Percentiles rank a stretch among this genome's conserved stretches.
These are phyloP conservation scores for Spergularia bocconei DNA, from an alignment of 148 eudicot genomes.

Conservation along the genomic window DNA sequence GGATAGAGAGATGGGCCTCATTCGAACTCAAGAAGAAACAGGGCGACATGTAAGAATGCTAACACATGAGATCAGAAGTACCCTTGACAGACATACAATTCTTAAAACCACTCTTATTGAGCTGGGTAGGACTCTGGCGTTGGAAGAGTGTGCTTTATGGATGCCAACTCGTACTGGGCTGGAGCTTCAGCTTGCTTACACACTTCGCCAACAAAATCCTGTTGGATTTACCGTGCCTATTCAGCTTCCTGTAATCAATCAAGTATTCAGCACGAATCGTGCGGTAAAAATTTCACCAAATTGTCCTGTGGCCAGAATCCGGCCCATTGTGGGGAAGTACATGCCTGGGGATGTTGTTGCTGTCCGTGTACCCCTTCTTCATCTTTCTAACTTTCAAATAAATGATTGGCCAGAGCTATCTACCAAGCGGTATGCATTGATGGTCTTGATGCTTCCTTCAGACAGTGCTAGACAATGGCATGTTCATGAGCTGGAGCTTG, in stretches of 20 bases:
- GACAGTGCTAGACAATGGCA: conserved; percentile 96
- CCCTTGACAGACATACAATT: conserved; percentile 91
- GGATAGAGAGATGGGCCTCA: conserved; percentile 91
- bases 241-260: conserved; percentile 77
- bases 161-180: conserved; percentile 89
- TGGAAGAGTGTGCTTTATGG: conserved; percentile 98
- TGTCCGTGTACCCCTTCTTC: conserved; percentile 91
- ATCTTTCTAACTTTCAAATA: conserved; percentile 78
- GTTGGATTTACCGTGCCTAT: conserved; percentile 87
- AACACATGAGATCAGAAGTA: conserved; percentile 94
- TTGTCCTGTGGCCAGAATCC: conserved; percentile 77
- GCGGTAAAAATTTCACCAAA: conserved; percentile 81
- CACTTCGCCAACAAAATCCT: conserved; percentile 86
- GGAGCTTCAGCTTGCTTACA: conserved; percentile 86
- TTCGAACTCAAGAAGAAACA: conserved; percentile 95
- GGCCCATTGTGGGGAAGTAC: conserved; percentile 62
- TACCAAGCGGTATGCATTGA: conserved; percentile 88
- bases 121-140: conserved; percentile 83
- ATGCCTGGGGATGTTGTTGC: conserved; percentile 96
- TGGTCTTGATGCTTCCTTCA: conserved; percentile 95
- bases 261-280: conserved; percentile 67
- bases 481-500: conserved; percentile 90
- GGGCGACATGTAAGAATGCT: conserved; percentile 95
- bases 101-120: conserved; percentile 88
- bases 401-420: conserved; percentile 96